A percentile compares a stretch with the other conserved stretches of the same genome.
phyloP scores from a whole-genome alignment of 352 stramenopile species.

The Thalassiosira hispida region DNA sequence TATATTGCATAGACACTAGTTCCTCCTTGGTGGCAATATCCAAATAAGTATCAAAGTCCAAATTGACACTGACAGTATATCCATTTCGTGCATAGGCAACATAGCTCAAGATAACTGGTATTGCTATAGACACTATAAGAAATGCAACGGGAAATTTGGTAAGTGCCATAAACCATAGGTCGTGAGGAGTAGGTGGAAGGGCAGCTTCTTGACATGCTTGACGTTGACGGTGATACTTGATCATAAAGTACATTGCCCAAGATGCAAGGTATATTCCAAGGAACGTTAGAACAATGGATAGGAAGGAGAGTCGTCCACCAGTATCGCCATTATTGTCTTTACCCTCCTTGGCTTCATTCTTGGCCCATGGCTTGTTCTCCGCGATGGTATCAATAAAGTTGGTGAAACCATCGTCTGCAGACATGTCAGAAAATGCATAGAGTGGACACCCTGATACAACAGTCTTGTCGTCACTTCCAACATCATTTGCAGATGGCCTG shows the following conservation, averaged over 20 bases:
- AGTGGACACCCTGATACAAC: slow-evolving; percentile 9
- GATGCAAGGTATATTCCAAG: slow-evolving; percentile 7
- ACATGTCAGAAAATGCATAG: slow-evolving; percentile 28
- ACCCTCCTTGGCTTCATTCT: not conserved
- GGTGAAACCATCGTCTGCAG: slow-evolving; percentile 5
- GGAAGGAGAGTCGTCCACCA: slow-evolving; percentile 17
- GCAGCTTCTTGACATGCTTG: slow-evolving; percentile 2
- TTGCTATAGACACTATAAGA: slow-evolving; percentile 23
- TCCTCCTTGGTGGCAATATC: slow-evolving; percentile 40
- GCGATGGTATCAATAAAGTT: slow-evolving; percentile 14
- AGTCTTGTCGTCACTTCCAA: not conserved
- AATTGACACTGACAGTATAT: slow-evolving; percentile 33
- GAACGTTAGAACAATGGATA: slow-evolving; percentile 34
- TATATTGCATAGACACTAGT: slow-evolving; percentile 7
- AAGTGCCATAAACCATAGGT: slow-evolving; percentile 40
- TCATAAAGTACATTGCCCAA: slow-evolving; percentile 21
- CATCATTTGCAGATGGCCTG: not conserved
- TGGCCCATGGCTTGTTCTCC: slow-evolving; percentile 18
- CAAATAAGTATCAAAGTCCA: slow-evolving; percentile 47
- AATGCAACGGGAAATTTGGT: slow-evolving; percentile 30
- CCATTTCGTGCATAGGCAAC: slow-evolving; percentile 17
- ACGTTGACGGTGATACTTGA: slow-evolving; percentile 10
- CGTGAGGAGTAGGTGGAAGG: slow-evolving; percentile 7
- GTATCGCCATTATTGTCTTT: not conserved
- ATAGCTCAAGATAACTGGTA: slow-evolving; percentile 23